These are phyloP conservation scores for Ustilago shanxiensis DNA, from an alignment of 1,284 basidiomycete species.

Conservation along the genomic window DNA sequence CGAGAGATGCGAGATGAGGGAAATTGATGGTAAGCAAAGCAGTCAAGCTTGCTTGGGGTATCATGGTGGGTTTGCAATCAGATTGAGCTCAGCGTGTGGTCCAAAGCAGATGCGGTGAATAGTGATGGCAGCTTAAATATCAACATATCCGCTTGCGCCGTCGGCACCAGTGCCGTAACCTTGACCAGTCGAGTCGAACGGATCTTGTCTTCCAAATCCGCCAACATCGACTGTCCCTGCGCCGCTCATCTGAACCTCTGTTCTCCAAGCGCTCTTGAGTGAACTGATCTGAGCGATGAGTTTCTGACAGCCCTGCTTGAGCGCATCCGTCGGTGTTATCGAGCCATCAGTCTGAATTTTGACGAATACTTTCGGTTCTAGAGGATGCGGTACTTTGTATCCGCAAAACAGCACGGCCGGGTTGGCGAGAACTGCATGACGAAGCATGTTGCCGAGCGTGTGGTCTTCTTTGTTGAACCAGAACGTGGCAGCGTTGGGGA, in stretches of 20 bases:
- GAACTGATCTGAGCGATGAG: slow-evolving; percentile 81
- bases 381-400: slow-evolving; percentile 96
- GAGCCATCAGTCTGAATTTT: slow-evolving; percentile 95
- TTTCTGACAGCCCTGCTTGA: slow-evolving; percentile 85
- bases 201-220: slow-evolving; percentile 35
- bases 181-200: slow-evolving; percentile 39
- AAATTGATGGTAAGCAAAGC: not conserved
- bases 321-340: slow-evolving; percentile 82
- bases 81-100: not conserved
- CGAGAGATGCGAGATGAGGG: not conserved
- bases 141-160: slow-evolving; percentile 49
- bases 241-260: slow-evolving; percentile 71
- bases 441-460: slow-evolving; percentile 93
- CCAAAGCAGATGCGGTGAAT: not conserved
- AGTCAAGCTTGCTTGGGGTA: slow-evolving; percentile 23
- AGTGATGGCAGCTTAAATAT: slow-evolving; percentile 33
- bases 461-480: slow-evolving; percentile 97
- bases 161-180: slow-evolving; percentile 31
- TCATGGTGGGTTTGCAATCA: slow-evolving; percentile 8
- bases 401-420: slow-evolving; percentile 84
- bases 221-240: slow-evolving; percentile 51
- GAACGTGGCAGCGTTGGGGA: slow-evolving; percentile 94
- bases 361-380: slow-evolving; percentile 91
- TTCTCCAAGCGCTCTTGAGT: slow-evolving; percentile 72
- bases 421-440: slow-evolving; percentile 74